Base-by-base conservation (phyloP, 305 asterid species). In the Fraxinus dipetala region DNA sequence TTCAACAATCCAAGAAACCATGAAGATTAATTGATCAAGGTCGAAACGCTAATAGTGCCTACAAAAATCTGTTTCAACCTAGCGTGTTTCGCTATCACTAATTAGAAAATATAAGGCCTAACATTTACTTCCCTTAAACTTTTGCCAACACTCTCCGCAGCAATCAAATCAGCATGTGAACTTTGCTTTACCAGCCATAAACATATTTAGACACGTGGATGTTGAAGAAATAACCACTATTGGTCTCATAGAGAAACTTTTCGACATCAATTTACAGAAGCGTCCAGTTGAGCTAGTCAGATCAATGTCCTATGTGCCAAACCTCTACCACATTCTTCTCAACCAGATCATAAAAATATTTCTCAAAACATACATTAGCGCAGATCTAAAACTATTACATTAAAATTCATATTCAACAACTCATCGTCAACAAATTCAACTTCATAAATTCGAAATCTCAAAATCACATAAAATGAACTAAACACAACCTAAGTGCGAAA, bases 231-330 rank as follows among this genome's bases (percentile, higher is more conserved):
- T 26, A 11, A 67, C 18, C 75, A 14, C 26, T 34, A 16, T n/a
- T 1, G 13, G 28, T 31, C 45, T 16, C 76, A 8, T n/a, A 72
- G 48, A 32, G 48, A n/a, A 72, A n/a, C 28, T n/a, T 72, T 34
- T 72, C 13, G 11, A 34, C 76, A 72, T 32, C 43, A 72, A 32
- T 72, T 32, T 72, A 72, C 14, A 6, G 45, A 72, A 72, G 26
- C 76, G 26, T 31, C 76, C 45, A 72, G 28, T 72, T 72, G 76
- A 72, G 48, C 76, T 72, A 32, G 26, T 34, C 48, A 34, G 76
- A 72, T 72, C 40, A 69, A 31, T 30, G 75, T 69, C 75, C 75
- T 69, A 28, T 69, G 75, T 13, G 75, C 48, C 76, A 72, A 72
- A 5, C 36, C 36, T 72, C 76, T 72, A 32, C 76, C 11, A 72